Conservation (phyloP, 2,329 filamentous ascomycete genomes). For the Neonectria ditissima region DNA sequence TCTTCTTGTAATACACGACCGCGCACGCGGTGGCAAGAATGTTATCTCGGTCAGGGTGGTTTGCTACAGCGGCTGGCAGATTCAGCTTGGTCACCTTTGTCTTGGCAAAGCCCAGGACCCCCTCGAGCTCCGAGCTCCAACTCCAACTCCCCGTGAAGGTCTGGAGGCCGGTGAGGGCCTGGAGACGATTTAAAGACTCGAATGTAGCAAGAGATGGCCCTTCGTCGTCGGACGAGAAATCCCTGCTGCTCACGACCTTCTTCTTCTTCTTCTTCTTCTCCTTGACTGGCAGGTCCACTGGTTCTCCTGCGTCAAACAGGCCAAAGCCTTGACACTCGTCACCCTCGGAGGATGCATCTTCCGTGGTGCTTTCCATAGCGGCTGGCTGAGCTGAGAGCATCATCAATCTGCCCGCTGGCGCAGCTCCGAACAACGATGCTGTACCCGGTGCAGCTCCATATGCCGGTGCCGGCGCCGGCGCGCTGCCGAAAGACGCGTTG, state of each 20-base stretch:
- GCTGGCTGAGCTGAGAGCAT: not conserved
- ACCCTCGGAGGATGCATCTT: not conserved
- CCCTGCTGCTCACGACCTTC: not conserved
- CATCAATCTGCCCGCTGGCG: not conserved
- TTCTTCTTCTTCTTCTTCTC: constrained; percentile 7
- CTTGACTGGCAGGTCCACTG: not conserved
- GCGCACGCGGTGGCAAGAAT: constrained; percentile 48
- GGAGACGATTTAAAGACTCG: constrained; percentile 27
- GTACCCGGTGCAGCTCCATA: not conserved
- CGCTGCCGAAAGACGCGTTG: not conserved
- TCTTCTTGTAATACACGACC: constrained; percentile 56
- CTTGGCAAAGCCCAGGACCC: constrained; percentile 39
- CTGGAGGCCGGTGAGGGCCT: constrained; percentile 64
- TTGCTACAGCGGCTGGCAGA: constrained; percentile 8
- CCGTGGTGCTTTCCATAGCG: not conserved
- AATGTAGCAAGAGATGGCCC: not conserved
- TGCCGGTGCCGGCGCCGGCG: not conserved
- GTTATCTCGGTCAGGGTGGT: constrained; percentile 13
- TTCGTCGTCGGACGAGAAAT: not conserved
- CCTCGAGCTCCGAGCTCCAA: constrained; percentile 45
- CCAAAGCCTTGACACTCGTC: not conserved
- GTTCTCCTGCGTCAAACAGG: not conserved
- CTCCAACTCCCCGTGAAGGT: constrained; percentile 50
- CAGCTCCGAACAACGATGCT: not conserved
- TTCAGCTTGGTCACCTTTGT: constrained; percentile 19